A percentile compares a stretch with the other conserved stretches of the same genome.
These are phyloP conservation scores for Agastache rugosa DNA, from an alignment of 257 asterid genomes.

Conservation along the genomic window DNA sequence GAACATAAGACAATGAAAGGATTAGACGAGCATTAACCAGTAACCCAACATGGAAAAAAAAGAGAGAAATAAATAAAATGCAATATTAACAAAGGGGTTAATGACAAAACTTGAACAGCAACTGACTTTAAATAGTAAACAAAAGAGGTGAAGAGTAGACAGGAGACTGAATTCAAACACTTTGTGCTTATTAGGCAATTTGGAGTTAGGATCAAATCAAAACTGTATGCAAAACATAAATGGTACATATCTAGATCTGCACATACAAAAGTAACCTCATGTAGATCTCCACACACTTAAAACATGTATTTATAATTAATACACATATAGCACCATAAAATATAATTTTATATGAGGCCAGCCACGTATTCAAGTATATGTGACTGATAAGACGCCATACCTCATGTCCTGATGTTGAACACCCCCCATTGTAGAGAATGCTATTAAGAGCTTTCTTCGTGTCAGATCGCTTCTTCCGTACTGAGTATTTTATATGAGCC, in stretches of 20 bases:
- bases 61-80: constrained; percentile 24
- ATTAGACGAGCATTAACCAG: constrained; percentile 22
- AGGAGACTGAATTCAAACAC: too few relatives aligned
- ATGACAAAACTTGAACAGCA: constrained; percentile 28
- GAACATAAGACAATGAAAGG: constrained; percentile 36
- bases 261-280: neutral
- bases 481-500: constrained; percentile 58
- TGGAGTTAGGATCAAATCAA: neutral
- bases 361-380: constrained; percentile 21
- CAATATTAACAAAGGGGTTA: neutral
- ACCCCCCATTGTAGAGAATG: constrained; percentile 56
- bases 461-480: constrained; percentile 72
- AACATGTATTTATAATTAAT: neutral
- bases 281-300: constrained; percentile 7
- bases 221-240: neutral
- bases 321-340: neutral
- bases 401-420: constrained; percentile 54
- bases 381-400: constrained; percentile 43
- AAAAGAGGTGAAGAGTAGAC: neutral
- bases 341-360: neutral
- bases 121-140: neutral
- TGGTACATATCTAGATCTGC: neutral
- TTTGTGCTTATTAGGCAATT: too few relatives aligned
- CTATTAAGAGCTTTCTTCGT: constrained; percentile 67
- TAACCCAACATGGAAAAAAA: neutral